Conservation (phyloP, 2,329 filamentous ascomycete genomes). For the Penicillium sp. region DNA sequence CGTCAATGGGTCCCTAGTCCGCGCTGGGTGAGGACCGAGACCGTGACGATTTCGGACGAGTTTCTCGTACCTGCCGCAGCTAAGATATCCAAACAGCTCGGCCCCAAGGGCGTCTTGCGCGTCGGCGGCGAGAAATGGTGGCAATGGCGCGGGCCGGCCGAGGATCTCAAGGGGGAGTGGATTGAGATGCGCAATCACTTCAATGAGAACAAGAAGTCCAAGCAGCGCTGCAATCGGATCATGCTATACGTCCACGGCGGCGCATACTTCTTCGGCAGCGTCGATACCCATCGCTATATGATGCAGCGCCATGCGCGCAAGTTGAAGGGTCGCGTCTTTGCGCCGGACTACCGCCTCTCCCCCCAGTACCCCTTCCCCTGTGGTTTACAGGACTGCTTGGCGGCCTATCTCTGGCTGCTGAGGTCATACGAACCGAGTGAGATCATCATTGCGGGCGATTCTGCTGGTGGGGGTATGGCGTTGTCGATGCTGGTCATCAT, state of each 20-base stretch:
- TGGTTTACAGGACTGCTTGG: constrained; percentile 83
- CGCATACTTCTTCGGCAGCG: constrained; percentile 91
- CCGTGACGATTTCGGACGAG: constrained; percentile 63
- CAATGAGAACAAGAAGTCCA: constrained; percentile 64
- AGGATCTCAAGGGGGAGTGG: constrained; percentile 80
- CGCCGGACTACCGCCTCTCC: constrained; percentile 80
- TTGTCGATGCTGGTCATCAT: constrained; percentile 74
- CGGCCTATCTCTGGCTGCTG: constrained; percentile 81
- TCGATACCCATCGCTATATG: constrained; percentile 97
- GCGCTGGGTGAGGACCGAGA: constrained; percentile 78
- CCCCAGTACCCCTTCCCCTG: constrained; percentile 97
- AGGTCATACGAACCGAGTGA: constrained; percentile 72
- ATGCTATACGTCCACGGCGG: constrained; percentile 96
- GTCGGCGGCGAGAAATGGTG: constrained; percentile 86
- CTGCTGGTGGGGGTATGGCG: constrained; percentile 88
- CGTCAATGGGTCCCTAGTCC: constrained; percentile 87
- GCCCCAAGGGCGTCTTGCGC: constrained; percentile 67
- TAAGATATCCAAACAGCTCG: constrained; percentile 70
- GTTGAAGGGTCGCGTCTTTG: constrained; percentile 83
- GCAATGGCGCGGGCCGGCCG: constrained; percentile 72
- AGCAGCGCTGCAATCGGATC: constrained; percentile 63
- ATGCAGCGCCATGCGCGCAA: constrained; percentile 94
- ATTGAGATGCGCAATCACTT: constrained; percentile 91
- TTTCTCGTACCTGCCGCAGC: constrained; percentile 65
- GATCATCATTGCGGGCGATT: constrained; percentile 87